Evolutionary conservation across 2,329 filamentous ascomycete genomes (phyloP), one percentile per base, ranked within the genome.

Genomic region (Ceratocystis cubensis): DNA sequence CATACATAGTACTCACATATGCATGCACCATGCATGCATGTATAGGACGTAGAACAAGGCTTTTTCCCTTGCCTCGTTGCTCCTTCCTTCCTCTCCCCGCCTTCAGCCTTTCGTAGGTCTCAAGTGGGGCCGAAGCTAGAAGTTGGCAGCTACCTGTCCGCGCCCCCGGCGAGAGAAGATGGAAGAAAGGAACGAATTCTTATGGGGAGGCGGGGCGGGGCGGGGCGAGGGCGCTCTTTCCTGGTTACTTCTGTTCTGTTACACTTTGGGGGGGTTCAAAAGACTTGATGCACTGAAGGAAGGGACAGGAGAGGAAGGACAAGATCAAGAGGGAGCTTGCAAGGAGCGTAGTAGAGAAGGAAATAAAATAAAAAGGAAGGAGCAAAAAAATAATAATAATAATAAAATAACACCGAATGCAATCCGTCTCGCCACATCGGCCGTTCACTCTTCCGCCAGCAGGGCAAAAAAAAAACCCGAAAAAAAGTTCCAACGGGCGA

Each of bases 61-160:
- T 1, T 7, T n/a, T 22, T 22, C 3, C 6, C 17, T n/a, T n/a
- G 22, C 46, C 22, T n/a, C 17, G 33, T 13, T 37, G 33, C 33
- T 50, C 46, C 46, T 25, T 25, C n/a, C 46, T 8, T 25, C 8
- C 6, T 44, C 8, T 7, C 17, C n/a, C 33, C 44, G 20, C 59
- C 44, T 41, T 13, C 22, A n/a, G 33, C 17, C 59, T 62, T 62
- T 62, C 33, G 41, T 22, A 44, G 59, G 59, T 41, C 53, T 57
- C 25, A 57, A 57, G 53, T 57, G 53, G 53, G 53, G 53, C 53
- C 53, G 53, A 57, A 20, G 8, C 25, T 10, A 30, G 53, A 37
- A 37, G 33, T 37, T 37, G 33, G 33, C 33, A 37, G 33, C 33
- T 15, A 22, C 8, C 53, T 17, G 8, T 30, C 50, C 22, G 22